Evolutionary conservation across 441 rosid genomes (phyloP).

Genomic region (Sinapis alba): DNA sequence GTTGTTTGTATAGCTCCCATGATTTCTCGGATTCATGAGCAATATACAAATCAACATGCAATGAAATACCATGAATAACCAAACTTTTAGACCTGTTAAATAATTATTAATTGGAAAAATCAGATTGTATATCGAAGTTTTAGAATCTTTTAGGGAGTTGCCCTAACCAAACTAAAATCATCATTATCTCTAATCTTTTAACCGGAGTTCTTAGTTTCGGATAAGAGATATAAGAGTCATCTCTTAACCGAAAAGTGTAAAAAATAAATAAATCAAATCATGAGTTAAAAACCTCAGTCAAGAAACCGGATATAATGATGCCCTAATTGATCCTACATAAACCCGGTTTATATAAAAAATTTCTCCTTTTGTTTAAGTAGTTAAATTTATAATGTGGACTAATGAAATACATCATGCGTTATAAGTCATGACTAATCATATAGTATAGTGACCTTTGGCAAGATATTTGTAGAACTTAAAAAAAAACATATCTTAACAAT

Average conservation of each 20-base stretch:
- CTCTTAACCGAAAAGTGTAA: too few relatives aligned
- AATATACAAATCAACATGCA: constrained; percentile 14
- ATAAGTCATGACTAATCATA: background rate
- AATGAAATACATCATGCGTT: background rate
- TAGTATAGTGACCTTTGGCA: background rate
- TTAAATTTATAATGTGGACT: background rate
- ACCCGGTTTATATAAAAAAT: background rate
- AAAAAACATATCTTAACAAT: background rate
- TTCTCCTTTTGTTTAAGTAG: background rate
- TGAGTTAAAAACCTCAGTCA: too few relatives aligned
- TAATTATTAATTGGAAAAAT: background rate
- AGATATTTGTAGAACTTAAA: background rate
- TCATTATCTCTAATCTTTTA: too few relatives aligned
- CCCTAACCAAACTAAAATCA: constrained; percentile 1
- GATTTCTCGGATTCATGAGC: constrained; percentile 27
- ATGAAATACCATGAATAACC: background rate
- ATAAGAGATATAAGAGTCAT: too few relatives aligned
- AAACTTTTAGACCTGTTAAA: background rate
- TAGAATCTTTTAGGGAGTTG: background rate
- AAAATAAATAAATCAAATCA: too few relatives aligned
- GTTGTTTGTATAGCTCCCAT: constrained; percentile 12
- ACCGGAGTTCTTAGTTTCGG: too few relatives aligned
- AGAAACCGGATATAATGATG: too few relatives aligned
- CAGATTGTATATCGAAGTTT: constrained; percentile 1
- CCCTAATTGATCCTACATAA: background rate